phyloP scores from a whole-genome alignment of 1,284 basidiomycete genomes.

The Peniophora sp. region DNA sequence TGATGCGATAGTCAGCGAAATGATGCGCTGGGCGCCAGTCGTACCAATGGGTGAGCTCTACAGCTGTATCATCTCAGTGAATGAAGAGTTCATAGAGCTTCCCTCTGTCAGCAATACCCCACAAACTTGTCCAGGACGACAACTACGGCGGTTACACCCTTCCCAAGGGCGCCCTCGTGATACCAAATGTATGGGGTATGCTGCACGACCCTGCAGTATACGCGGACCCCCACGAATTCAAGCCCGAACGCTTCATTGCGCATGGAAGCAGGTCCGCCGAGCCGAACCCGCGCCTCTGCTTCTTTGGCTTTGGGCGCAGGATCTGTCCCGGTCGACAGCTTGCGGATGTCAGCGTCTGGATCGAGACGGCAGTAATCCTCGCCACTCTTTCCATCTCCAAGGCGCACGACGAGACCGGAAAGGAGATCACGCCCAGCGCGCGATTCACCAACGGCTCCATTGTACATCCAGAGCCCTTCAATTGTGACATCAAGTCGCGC shows the following conservation, averaged over 20 bases:
- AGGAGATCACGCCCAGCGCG: slow-evolving; percentile 7
- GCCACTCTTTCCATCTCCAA: slow-evolving; percentile 7
- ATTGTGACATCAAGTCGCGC: slow-evolving; percentile 11
- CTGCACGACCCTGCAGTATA: slow-evolving; percentile 2
- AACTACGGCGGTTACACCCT: slow-evolving; percentile 1
- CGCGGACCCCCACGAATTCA: slow-evolving; percentile 3
- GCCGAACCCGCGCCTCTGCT: background rate
- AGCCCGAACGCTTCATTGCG: slow-evolving; percentile 2
- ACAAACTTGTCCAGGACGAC: background rate
- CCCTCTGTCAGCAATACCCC: slow-evolving; percentile 1
- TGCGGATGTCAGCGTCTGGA: slow-evolving; percentile 6
- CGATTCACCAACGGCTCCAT: background rate
- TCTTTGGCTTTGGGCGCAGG: background rate
- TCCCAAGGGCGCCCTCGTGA: slow-evolving; percentile 1
- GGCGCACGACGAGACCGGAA: slow-evolving; percentile 6
- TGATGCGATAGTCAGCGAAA: slow-evolving; percentile 10
- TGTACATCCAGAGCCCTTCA: slow-evolving; percentile 10
- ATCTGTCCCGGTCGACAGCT: slow-evolving; percentile 1
- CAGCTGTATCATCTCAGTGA: background rate
- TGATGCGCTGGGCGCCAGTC: background rate
- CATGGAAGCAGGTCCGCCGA: background rate
- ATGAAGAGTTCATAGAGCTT: too few species aligned
- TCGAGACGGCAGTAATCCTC: slow-evolving; percentile 8
- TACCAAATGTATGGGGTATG: slow-evolving; percentile 2
- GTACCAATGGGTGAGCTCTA: background rate